phyloP scores from a whole-genome alignment of 2,329 filamentous ascomycete species.

The Xylogone sp. region DNA sequence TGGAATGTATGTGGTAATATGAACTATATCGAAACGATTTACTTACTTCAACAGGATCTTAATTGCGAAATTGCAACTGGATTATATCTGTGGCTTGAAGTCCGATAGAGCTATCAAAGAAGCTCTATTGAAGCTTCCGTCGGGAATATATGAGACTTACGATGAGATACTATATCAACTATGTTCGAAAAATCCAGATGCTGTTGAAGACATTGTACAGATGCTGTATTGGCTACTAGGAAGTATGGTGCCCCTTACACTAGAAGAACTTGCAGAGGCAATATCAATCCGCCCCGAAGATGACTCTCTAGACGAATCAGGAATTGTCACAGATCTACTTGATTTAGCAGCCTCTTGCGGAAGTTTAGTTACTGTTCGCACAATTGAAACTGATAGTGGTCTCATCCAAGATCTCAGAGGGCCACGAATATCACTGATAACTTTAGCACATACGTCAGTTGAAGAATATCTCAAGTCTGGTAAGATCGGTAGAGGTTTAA shows the following conservation, averaged over 20 bases:
- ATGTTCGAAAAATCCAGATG: constrained; percentile 2
- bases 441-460: constrained; percentile 9
- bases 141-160: constrained; percentile 7
- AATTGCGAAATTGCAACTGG: constrained; percentile 10
- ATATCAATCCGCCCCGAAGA: constrained; percentile 9
- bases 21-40: neutral
- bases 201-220: constrained; percentile 5
- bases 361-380: constrained; percentile 5
- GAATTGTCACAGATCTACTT: constrained; percentile 7
- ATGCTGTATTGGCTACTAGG: constrained; percentile 10
- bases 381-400: neutral
- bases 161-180: constrained; percentile 10
- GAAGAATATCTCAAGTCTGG: constrained; percentile 10
- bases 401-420: neutral
- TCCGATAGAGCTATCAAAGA: constrained; percentile 6
- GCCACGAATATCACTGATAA: neutral
- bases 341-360: constrained; percentile 7
- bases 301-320: constrained; percentile 4
- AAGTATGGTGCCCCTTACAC: constrained; percentile 10
- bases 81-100: constrained; percentile 6
- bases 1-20: constrained; percentile 6
- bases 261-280: constrained; percentile 9
- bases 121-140: neutral
- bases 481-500: neutral
- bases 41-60: constrained; percentile 5